These are phyloP conservation scores for Hansenula anomala DNA, from an alignment of 1,139 yeast genomes.

Conservation along the genomic window DNA sequence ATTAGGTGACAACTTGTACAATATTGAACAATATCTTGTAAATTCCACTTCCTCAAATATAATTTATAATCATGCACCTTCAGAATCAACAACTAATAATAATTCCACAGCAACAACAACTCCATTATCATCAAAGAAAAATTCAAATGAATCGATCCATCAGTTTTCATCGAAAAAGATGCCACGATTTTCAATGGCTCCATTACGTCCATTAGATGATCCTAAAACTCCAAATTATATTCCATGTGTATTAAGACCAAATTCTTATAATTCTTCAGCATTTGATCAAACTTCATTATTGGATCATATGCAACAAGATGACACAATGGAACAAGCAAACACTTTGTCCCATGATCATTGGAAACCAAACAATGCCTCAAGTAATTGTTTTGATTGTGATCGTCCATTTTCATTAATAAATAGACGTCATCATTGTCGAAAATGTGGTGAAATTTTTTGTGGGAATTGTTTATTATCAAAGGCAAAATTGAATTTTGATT, in stretches of 20 bases:
- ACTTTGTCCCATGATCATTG: conserved; percentile 54
- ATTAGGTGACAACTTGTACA: conserved; percentile 5
- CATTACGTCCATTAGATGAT: conserved; percentile 20
- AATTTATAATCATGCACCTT: conserved; percentile 1
- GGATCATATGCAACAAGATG: background rate
- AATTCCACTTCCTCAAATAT: conserved; percentile 1
- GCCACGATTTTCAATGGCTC: conserved; percentile 15
- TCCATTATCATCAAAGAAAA: conserved; percentile 16
- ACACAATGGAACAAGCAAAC: background rate
- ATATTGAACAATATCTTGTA: conserved; percentile 5
- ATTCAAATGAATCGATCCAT: conserved; percentile 17
- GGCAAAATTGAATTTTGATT: conserved; percentile 16
- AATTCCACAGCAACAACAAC: conserved; percentile 4
- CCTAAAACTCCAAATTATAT: conserved; percentile 20
- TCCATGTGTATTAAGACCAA: conserved; percentile 21
- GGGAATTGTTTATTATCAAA: conserved; percentile 16
- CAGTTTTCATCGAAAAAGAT: conserved; percentile 9
- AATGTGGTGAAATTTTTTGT: conserved; percentile 91
- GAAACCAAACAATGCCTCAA: conserved; percentile 68
- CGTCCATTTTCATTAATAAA: conserved; percentile 66
- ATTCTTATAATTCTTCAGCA: background rate
- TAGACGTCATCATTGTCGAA: conserved; percentile 89
- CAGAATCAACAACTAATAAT: conserved; percentile 1
- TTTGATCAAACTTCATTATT: background rate
- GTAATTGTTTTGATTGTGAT: conserved; percentile 61